Base-by-base conservation (phyloP, 2,329 filamentous ascomycete genomes). In the Piedraia hortae region DNA sequence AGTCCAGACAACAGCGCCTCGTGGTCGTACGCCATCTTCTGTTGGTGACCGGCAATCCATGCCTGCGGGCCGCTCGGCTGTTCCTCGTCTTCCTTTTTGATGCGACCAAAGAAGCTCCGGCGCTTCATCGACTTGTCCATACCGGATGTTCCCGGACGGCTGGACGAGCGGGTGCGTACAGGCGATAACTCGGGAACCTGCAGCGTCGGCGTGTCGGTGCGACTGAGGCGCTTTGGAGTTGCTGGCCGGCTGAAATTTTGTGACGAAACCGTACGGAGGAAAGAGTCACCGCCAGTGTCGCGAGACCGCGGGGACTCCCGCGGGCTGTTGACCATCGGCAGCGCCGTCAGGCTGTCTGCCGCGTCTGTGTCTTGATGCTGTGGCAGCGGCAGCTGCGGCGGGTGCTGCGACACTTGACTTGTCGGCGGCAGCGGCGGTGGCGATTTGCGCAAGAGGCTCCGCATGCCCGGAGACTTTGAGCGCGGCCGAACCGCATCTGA, bases 21-120 rank as follows among this genome's bases (percentile, higher is more conserved):
- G 22, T 61, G 28, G 32, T 62, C 59, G 31, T 65, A 68, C 3
- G 53, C 41, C 12, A 60, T 45, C 33, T 56, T 57, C 28, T 60
- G 54, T 19, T 53, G 47, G 31, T 63, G 46, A 5, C 59, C 60
- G 4, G 60, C 51, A 26, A 65, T 54, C 62, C 62, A 67, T 6
- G 62, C 60, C 20, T 47, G 32, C 10, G 47, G 46, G 3, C 42
- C 34, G 31, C 38, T 31, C 10, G 10, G 10, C 35, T 45, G 27
- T 37, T 37, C 27, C 15, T 35, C 31, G 16, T 37, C 35, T 14
- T 38, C 35, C 21, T 35, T 37, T 28, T 37, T 37, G 14, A 28
- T 38, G 23, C 32, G 26, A n/a, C 32, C 30, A 22, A 39, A 43
- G 36, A 37, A 42, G 21, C 35, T 32, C 12, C 28, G 31, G 24